Evolutionary conservation across 2,329 filamentous ascomycete genomes (phyloP).

Genomic region (Colletotrichum simmondsii): DNA sequence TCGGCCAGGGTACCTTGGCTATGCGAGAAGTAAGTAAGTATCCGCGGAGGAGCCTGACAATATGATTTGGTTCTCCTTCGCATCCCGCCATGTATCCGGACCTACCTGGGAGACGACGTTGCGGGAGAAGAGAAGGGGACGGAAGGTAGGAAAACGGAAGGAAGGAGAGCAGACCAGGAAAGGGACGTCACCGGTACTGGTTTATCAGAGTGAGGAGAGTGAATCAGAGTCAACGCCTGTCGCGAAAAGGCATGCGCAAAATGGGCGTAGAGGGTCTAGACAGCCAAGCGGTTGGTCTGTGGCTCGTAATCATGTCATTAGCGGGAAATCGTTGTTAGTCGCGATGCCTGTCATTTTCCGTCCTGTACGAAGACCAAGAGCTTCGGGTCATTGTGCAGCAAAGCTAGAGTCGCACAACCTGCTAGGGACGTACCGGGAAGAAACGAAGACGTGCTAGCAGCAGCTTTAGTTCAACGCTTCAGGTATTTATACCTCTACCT

Average conservation of each 20-base stretch:
- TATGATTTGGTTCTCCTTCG: neutral
- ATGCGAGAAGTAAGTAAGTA: neutral
- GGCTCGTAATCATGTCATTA: slow-evolving; percentile 20
- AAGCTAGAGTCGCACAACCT: neutral
- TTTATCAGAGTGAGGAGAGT: neutral
- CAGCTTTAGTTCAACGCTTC: neutral
- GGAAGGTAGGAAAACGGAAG: neutral
- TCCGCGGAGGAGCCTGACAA: neutral
- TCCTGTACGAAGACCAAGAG: neutral
- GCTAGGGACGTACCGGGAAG: neutral
- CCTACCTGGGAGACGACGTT: neutral
- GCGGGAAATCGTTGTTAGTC: slow-evolving; percentile 14
- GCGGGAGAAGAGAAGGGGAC: neutral
- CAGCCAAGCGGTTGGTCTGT: neutral
- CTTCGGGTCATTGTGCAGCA: slow-evolving; percentile 5
- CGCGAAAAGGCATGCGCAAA: neutral
- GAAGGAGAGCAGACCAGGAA: neutral
- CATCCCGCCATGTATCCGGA: neutral
- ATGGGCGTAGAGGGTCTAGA: neutral
- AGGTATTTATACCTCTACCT: slow-evolving; percentile 1
- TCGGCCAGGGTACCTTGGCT: slow-evolving; percentile 19
- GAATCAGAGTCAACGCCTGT: neutral
- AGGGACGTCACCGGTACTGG: neutral
- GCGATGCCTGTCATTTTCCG: neutral
- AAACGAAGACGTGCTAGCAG: neutral